Base-by-base conservation (phyloP, 352 stramenopile genomes). In the Pythium insidiosum region DNA sequence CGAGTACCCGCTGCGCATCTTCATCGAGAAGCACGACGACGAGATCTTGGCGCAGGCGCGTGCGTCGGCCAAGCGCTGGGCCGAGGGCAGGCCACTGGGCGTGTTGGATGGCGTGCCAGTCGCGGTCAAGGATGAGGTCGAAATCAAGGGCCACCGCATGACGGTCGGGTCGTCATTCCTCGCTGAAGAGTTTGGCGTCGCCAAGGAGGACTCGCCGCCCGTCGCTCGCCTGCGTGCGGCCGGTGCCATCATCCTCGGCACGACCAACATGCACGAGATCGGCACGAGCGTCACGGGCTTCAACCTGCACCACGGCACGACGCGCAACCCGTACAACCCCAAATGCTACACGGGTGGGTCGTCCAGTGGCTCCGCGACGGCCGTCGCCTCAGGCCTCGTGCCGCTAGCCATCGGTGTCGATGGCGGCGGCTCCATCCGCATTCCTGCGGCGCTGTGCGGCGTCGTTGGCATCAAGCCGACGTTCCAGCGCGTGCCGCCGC, bases 251-350 rank as follows among this genome's bases (percentile, higher is more conserved):
- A 86, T 97, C 39, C 48, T 96, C 7, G 86, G 86, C 28, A 86
- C 74, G 20, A 94, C 84, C 37, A 93, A 94, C 56, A 93, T 95
- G 79, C 74, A 94, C 57, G 86, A 97, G 51, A 61, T 92, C 41
- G 88, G 88, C 6, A 65, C 55, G 0, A 66, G 76, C 30, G 58
- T 84, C 47, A 87, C 73, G 33, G 80, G 76, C n/a, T 87, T 84
- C 61, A 92, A 89, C 52, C 77, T 81, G 61, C 60, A 75, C 25
- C 65, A 79, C 35, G 80, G 80, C 28, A 84, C 68, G 1, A 61
- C 76, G 11, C 74, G 66, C 33, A 97, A 96, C 45, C 84, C 91
- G 24, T 88, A 96, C 56, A 84, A 94, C 52, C 59, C 63, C 0
- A 61, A 74, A 28, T 71, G 84, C 47, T 95, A 95, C 61, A 77